A percentile compares a stretch with the other conserved stretches of the same genome.
Evolutionary conservation across 2,329 filamentous ascomycete genomes (phyloP).

Genomic region (Neofusicoccum cordaticola): DNA sequence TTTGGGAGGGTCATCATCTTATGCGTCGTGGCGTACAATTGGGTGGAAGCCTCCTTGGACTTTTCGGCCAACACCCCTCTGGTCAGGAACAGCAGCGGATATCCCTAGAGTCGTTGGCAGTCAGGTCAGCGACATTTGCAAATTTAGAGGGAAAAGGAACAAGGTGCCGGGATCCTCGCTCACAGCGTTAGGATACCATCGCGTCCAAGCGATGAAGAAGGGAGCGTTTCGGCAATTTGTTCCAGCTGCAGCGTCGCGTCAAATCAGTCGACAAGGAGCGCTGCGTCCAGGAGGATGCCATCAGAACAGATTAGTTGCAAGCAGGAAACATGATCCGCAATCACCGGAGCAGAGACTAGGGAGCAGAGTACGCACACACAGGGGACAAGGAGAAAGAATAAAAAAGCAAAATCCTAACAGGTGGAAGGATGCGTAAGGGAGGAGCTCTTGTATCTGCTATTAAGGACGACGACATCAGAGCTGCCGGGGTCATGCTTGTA

Average conservation of each 20-base stretch:
- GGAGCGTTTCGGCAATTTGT: neutral
- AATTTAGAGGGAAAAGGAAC: neutral
- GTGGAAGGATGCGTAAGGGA: neutral
- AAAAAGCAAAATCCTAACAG: neutral
- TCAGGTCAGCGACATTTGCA: neutral
- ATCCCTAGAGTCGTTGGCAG: neutral
- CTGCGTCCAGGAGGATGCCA: neutral
- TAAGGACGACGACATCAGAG: neutral
- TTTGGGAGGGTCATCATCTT: conserved; percentile 6
- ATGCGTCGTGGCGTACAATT: neutral
- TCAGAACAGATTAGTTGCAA: neutral
- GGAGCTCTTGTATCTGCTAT: conserved; percentile 3
- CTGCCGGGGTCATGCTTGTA: neutral
- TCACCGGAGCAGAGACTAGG: neutral
- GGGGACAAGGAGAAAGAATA: neutral
- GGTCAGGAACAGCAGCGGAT: neutral
- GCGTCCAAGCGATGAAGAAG: neutral
- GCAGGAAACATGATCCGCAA: neutral
- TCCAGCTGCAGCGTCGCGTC: neutral
- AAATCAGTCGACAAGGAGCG: neutral
- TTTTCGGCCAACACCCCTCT: neutral
- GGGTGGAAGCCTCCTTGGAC: conserved; percentile 7
- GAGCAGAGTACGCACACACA: neutral
- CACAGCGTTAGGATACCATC: neutral
- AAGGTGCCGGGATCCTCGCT: neutral